These are phyloP conservation scores for Vigna trinervia DNA, from an alignment of 306 rosid genomes.

Conservation along the genomic window DNA sequence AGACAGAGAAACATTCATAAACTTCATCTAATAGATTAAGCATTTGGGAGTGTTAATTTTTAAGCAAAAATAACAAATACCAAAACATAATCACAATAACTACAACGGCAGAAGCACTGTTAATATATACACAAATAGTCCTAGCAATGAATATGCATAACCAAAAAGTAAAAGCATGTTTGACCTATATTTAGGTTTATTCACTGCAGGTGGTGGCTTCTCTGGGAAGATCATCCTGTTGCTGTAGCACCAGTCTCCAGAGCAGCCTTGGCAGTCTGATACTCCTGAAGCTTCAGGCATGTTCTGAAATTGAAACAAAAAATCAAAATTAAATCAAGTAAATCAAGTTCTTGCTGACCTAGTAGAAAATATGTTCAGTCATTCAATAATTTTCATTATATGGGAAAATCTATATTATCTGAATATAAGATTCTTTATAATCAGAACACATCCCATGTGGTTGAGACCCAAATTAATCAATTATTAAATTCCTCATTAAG, in stretches of 20 bases:
- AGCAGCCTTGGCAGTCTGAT: slow-evolving; percentile 84
- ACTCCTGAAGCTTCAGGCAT: slow-evolving; percentile 85
- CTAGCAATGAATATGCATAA: slow-evolving; percentile 12
- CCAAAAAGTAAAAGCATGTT: slow-evolving; percentile 21
- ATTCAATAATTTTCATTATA: no score
- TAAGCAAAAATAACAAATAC: background rate
- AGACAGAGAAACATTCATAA: background rate
- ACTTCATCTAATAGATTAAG: slow-evolving; percentile 30
- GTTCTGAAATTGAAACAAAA: slow-evolving; percentile 47
- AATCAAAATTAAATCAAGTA: no score
- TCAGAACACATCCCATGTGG: no score
- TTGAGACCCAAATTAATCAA: no score
- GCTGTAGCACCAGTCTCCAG: slow-evolving; percentile 66
- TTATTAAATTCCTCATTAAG: no score
- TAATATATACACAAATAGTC: background rate
- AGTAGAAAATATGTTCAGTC: no score
- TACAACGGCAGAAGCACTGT: background rate
- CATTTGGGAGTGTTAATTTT: background rate
- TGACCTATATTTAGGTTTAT: slow-evolving; percentile 82
- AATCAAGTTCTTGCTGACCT: no score
- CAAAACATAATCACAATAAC: slow-evolving; percentile 15
- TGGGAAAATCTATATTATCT: no score
- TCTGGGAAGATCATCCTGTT: slow-evolving; percentile 39
- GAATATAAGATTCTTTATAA: no score
- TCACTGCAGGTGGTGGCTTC: slow-evolving; percentile 42